phyloP scores from a whole-genome alignment of 2,329 filamentous ascomycete genomes.

The Pseudogymnoascus sp. region DNA sequence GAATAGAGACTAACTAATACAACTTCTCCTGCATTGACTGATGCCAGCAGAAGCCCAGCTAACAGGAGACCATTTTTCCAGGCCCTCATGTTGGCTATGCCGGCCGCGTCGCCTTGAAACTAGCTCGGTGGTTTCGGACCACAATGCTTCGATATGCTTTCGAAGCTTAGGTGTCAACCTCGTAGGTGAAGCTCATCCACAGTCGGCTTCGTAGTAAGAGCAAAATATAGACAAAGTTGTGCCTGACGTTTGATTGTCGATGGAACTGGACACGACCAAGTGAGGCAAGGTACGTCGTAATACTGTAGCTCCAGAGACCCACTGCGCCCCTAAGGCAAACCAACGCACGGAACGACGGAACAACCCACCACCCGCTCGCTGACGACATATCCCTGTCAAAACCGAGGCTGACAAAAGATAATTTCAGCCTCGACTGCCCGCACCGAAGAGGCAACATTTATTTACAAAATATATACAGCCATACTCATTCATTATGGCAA shows the following conservation, averaged over 20 bases:
- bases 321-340: constrained; percentile 7
- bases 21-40: constrained; percentile 49
- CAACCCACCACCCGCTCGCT: neutral
- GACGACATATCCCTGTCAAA: neutral
- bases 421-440: neutral
- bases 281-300: constrained; percentile 7
- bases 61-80: constrained; percentile 42
- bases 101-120: constrained; percentile 17
- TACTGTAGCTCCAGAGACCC: neutral
- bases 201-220: neutral
- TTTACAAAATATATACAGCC: neutral
- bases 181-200: constrained; percentile 4
- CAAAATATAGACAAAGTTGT: neutral
- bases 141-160: constrained; percentile 4
- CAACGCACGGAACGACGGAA: neutral
- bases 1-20: constrained; percentile 39
- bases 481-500: neutral
- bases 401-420: constrained; percentile 7
- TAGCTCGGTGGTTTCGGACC: constrained; percentile 10
- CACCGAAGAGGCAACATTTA: neutral
- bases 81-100: constrained; percentile 42
- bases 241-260: neutral
- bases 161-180: neutral
- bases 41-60: constrained; percentile 47
- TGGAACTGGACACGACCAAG: constrained; percentile 1